phyloP scores from a whole-genome alignment of 2,329 filamentous ascomycete species.

The Rhynchosporium agropyri region DNA sequence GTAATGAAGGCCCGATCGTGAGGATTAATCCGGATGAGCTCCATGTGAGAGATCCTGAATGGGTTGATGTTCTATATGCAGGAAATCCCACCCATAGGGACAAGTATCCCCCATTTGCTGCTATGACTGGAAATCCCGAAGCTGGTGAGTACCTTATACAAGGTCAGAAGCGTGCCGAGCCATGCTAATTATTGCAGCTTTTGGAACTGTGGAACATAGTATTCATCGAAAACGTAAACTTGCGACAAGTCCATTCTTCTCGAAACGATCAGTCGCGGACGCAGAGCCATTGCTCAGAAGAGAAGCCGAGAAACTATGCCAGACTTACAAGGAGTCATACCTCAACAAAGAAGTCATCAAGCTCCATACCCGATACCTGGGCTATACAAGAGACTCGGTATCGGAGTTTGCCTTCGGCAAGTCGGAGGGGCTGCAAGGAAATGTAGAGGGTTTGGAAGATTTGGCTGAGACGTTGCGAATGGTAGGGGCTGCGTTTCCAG shows the following conservation, averaged over 20 bases:
- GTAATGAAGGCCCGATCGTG: conserved; percentile 31
- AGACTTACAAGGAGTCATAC: conserved; percentile 10
- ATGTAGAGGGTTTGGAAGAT: conserved; percentile 15
- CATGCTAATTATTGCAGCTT: conserved; percentile 16
- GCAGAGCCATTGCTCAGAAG: conserved; percentile 25
- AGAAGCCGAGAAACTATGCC: conserved; percentile 24
- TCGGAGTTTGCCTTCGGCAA: conserved; percentile 18
- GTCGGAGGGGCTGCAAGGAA: conserved; percentile 18
- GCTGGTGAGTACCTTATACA: conserved; percentile 7
- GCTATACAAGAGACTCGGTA: conserved; percentile 24
- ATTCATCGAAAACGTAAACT: conserved; percentile 28
- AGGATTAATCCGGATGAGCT: conserved; percentile 39
- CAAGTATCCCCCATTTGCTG: conserved; percentile 26
- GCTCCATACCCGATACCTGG: conserved; percentile 18
- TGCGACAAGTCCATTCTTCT: conserved; percentile 31
- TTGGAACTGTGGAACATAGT: conserved; percentile 28
- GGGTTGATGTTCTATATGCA: conserved; percentile 35
- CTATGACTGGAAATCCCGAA: conserved; percentile 21
- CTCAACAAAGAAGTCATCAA: conserved; percentile 20
- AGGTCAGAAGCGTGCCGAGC: no score
- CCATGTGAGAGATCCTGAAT: conserved; percentile 39
- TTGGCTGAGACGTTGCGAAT: conserved; percentile 23
- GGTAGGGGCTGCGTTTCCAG: conserved; percentile 18
- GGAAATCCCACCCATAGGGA: conserved; percentile 25
- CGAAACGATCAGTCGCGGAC: conserved; percentile 23